A percentile compares a stretch with the other conserved stretches of the same genome.
Conservation (phyloP, 2,329 filamentous ascomycete genomes). For the Uncinocarpus reesii region DNA sequence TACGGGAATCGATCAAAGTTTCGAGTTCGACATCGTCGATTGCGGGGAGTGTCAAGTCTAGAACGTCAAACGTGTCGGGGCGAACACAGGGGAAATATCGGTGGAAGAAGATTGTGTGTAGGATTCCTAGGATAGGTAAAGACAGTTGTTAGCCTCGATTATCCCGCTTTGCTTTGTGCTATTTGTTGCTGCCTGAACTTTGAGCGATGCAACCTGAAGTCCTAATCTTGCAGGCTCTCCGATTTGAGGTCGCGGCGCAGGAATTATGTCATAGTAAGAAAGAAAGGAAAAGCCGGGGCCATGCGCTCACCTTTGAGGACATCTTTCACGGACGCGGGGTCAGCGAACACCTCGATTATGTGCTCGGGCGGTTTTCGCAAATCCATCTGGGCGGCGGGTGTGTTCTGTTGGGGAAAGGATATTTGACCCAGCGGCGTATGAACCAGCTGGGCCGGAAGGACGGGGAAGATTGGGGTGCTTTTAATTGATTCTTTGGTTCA, state of each 20-base stretch:
- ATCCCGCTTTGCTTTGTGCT: background rate
- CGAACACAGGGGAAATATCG: constrained; percentile 83
- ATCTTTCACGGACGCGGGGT: constrained; percentile 79
- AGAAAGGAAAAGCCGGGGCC: background rate
- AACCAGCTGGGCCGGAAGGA: constrained; percentile 4
- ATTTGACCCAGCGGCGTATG: constrained; percentile 5
- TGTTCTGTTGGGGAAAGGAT: background rate
- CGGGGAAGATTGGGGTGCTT: background rate
- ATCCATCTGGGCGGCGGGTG: constrained; percentile 43
- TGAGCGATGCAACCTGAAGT: too few species aligned
- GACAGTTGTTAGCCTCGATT: background rate
- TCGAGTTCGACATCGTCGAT: constrained; percentile 86
- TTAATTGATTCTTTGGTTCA: background rate
- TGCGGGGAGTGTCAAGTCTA: constrained; percentile 80
- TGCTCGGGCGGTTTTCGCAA: constrained; percentile 67
- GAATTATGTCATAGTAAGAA: constrained; percentile 1
- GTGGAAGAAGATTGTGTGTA: constrained; percentile 98
- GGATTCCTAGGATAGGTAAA: constrained; percentile 52
- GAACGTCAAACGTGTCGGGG: constrained; percentile 74
- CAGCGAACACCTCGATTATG: constrained; percentile 85
- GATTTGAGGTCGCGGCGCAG: constrained; percentile 2
- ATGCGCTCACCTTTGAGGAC: constrained; percentile 67
- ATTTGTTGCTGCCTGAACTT: too few species aligned
- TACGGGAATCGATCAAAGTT: constrained; percentile 83
- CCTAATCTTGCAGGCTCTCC: too few species aligned